Conservation (phyloP, 768 basidiomycete species). For the Dentipellis fragilis region DNA sequence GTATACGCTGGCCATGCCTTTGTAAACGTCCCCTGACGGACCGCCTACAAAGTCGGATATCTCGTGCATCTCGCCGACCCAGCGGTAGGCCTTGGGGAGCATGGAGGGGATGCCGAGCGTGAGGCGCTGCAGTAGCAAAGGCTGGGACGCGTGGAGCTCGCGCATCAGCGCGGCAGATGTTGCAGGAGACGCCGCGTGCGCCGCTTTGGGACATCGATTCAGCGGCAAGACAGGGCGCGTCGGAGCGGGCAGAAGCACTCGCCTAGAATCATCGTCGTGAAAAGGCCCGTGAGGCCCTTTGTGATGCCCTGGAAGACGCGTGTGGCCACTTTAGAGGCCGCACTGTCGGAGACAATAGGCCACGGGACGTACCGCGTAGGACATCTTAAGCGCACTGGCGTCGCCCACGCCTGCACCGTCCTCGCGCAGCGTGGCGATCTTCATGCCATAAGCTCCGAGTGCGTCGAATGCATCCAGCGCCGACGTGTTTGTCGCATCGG, state of each 20-base stretch:
- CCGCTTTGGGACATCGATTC: conserved; percentile 25
- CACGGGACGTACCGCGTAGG: conserved; percentile 38
- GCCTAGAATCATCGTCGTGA: conserved; percentile 50
- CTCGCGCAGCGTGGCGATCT: conserved; percentile 34
- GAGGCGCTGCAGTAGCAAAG: conserved; percentile 31
- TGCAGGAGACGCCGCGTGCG: conserved; percentile 46
- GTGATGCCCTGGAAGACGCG: conserved; percentile 35
- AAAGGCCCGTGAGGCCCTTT: conserved; percentile 43
- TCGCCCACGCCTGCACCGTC: conserved; percentile 42
- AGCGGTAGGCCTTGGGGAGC: conserved; percentile 56
- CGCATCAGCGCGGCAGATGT: conserved; percentile 47
- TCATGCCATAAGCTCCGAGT: conserved; percentile 35
- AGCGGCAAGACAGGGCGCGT: not conserved
- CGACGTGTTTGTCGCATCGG: conserved; percentile 21
- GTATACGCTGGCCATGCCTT: conserved; percentile 37
- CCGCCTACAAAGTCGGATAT: conserved; percentile 41
- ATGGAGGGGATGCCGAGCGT: conserved; percentile 32
- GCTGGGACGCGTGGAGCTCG: conserved; percentile 39
- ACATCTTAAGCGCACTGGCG: conserved; percentile 57
- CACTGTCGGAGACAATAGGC: not conserved
- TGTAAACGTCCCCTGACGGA: conserved; percentile 26
- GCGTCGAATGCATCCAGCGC: conserved; percentile 29
- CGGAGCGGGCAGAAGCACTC: conserved; percentile 6
- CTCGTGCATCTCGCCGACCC: conserved; percentile 56
- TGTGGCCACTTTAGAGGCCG: not conserved